Percentiles rank a stretch among this genome's conserved stretches.
Evolutionary conservation across 139 green algal genomes (phyloP).

Genomic region (Picochlorum costavermella): DNA sequence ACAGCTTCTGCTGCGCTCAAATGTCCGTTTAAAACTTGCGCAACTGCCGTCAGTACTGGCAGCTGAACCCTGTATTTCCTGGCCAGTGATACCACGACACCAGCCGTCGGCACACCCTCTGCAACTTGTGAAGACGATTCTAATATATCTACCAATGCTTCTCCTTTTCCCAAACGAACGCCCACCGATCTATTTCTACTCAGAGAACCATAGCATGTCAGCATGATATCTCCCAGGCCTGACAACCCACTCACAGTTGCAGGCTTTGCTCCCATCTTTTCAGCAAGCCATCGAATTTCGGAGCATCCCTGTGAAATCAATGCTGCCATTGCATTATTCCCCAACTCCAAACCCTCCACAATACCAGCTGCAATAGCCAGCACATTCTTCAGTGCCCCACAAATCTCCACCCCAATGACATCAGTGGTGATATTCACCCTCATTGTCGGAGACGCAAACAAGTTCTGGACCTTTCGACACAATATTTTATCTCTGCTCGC

Average conservation of each 20-base stretch:
- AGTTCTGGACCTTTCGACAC: constrained; percentile 48
- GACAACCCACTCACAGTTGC: constrained; percentile 83
- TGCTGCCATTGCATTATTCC: constrained; percentile 92
- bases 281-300: constrained; percentile 89
- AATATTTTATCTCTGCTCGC: constrained; percentile 63
- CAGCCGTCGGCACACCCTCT: constrained; percentile 91
- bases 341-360: constrained; percentile 90
- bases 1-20: constrained; percentile 78
- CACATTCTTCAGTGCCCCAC: constrained; percentile 97
- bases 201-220: constrained; percentile 96
- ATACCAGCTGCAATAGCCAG: constrained; percentile 97
- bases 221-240: constrained; percentile 97
- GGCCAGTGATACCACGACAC: constrained; percentile 81
- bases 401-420: constrained; percentile 94
- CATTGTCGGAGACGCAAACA: constrained; percentile 83
- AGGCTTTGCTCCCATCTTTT: constrained; percentile 86
- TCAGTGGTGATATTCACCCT: constrained; percentile 91
- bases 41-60: constrained; percentile 94
- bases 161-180: constrained; percentile 80
- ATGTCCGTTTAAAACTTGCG: constrained; percentile 77
- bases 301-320: constrained; percentile 72
- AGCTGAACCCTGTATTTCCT: constrained; percentile 83
- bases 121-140: constrained; percentile 61
- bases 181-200: constrained; percentile 87
- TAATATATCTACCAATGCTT: constrained; percentile 86